These are phyloP conservation scores for Zygotorulaspora mrakii DNA, from an alignment of 1,139 yeast species.

Conservation along the genomic window DNA sequence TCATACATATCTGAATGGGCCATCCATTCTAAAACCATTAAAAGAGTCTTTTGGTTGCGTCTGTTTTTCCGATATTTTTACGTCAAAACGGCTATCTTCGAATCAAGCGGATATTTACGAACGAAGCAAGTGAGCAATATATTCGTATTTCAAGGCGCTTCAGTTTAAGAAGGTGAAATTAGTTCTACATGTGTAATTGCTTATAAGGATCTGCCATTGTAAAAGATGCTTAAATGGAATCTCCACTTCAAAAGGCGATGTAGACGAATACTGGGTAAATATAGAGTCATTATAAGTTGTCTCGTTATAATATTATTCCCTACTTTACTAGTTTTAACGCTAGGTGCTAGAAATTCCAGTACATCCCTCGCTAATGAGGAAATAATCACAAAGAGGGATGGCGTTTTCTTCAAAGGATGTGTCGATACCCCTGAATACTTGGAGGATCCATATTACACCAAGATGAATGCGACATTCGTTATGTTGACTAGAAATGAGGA, in stretches of 20 bases:
- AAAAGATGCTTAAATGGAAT: constrained; percentile 1
- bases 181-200: no score
- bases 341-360: background rate
- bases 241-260: background rate
- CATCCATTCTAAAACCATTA: no score
- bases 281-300: background rate
- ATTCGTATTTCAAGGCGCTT: no score
- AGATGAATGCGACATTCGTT: constrained; percentile 78
- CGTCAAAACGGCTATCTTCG: no score
- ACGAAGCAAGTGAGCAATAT: no score
- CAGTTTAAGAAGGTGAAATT: no score
- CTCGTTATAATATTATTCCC: constrained; percentile 2
- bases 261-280: background rate
- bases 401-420: constrained; percentile 51
- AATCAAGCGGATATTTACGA: no score
- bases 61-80: no score
- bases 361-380: constrained; percentile 18
- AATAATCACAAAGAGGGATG: constrained; percentile 29
- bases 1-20: no score
- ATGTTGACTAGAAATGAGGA: constrained; percentile 77
- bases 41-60: no score
- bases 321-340: constrained; percentile 3
- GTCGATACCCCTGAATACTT: constrained; percentile 36
- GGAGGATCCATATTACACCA: constrained; percentile 36
- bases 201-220: background rate